Conservation (phyloP, 2,329 filamentous ascomycete species). For the Phialemoniopsis sp. region DNA sequence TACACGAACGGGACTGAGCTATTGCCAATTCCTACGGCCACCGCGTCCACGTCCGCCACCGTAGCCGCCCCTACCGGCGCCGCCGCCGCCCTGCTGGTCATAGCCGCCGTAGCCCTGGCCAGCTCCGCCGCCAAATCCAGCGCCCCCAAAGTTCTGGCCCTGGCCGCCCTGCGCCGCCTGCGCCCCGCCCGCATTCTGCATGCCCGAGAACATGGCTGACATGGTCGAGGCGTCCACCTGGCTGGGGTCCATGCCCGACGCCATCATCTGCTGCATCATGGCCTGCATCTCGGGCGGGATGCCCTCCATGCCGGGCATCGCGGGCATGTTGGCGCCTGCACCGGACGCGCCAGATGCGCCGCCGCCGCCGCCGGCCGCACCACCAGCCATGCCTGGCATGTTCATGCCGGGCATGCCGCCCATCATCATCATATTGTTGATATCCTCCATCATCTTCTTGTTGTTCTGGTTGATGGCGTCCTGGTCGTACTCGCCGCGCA, state of each 20-base stretch:
- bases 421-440: conserved; percentile 67
- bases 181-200: conserved; percentile 37
- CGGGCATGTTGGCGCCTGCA: conserved; percentile 33
- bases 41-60: conserved; percentile 25
- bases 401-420: conserved; percentile 34
- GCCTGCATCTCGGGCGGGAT: conserved; percentile 63
- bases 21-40: conserved; percentile 15
- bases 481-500: conserved; percentile 72
- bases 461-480: conserved; percentile 58
- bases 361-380: conserved; percentile 18
- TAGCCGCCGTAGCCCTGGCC: conserved; percentile 30
- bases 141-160: conserved; percentile 41
- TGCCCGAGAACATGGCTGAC: conserved; percentile 55
- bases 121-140: too few species aligned
- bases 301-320: conserved; percentile 57
- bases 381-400: conserved; percentile 31
- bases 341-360: conserved; percentile 5
- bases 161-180: conserved; percentile 42
- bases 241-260: conserved; percentile 58
- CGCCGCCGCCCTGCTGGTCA: conserved; percentile 35
- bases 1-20: too few species aligned
- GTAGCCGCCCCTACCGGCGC: conserved; percentile 17
- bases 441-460: conserved; percentile 77
- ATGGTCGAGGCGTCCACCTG: conserved; percentile 61
- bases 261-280: conserved; percentile 70